Conservation (phyloP, 1,284 basidiomycete species). For the Athelia sp. region DNA sequence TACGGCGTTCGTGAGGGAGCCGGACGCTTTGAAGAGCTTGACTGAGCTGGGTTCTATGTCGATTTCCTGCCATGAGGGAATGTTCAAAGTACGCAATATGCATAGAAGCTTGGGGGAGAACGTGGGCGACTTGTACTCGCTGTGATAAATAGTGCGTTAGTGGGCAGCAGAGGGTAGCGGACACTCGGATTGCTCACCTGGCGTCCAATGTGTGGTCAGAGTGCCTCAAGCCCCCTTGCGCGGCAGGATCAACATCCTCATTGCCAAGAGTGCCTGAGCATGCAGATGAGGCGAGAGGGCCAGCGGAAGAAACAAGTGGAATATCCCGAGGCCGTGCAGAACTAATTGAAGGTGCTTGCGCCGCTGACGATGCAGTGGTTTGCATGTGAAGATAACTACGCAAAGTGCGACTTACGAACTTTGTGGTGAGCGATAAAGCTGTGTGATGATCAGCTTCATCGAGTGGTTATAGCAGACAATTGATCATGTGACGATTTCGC, state of each 20-base stretch:
- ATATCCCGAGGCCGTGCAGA: neutral
- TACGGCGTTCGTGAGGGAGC: constrained; percentile 92
- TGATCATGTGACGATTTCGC: too few relatives aligned
- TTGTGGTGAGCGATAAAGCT: too few relatives aligned
- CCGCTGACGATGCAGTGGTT: too few relatives aligned
- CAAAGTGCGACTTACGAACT: too few relatives aligned
- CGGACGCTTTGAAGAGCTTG: constrained; percentile 75
- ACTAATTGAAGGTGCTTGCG: neutral
- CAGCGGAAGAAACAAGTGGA: neutral
- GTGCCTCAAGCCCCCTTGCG: constrained; percentile 63
- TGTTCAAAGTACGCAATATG: constrained; percentile 46
- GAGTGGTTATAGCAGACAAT: too few relatives aligned
- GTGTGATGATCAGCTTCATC: too few relatives aligned
- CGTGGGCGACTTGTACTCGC: constrained; percentile 57
- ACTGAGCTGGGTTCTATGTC: constrained; percentile 47
- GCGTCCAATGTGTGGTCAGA: constrained; percentile 58
- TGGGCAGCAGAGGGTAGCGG: too few relatives aligned
- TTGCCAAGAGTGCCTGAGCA: constrained; percentile 37
- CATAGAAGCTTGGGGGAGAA: constrained; percentile 60
- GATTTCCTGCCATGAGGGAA: constrained; percentile 52
- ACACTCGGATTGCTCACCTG: constrained; percentile 48
- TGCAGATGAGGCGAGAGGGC: constrained; percentile 29
- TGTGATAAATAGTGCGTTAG: constrained; percentile 25
- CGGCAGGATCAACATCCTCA: constrained; percentile 37
- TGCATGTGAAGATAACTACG: too few relatives aligned